Evolutionary conservation across 176 grass and related monocot genomes (phyloP).

Genomic region (Lolium perenne): DNA sequence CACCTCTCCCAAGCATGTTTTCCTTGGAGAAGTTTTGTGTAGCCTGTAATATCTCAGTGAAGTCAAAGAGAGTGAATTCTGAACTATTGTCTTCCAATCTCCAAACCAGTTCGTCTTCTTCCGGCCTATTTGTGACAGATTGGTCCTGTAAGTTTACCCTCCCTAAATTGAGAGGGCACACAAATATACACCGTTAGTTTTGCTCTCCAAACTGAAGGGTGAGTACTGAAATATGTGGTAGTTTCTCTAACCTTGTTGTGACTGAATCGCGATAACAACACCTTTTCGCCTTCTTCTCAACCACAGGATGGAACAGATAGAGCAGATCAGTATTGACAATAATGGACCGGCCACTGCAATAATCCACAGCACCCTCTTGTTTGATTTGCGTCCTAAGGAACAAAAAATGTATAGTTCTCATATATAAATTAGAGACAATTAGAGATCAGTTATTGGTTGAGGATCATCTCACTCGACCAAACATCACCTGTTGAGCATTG

Average conservation of each 20-base stretch:
- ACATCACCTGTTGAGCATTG: neutral
- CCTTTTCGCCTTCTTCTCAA: constrained; percentile 18
- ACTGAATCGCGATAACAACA: neutral
- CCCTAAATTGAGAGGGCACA: neutral
- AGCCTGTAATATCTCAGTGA: constrained; percentile 10
- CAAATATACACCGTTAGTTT: neutral
- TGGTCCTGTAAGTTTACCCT: neutral
- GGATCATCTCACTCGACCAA: neutral
- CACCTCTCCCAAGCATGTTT: constrained; percentile 63
- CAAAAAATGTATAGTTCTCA: neutral
- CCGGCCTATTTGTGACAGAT: neutral
- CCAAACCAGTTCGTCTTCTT: constrained; percentile 6
- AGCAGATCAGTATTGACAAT: constrained; percentile 2
- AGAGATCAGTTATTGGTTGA: neutral
- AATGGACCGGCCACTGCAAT: constrained; percentile 17
- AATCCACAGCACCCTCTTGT: constrained; percentile 12
- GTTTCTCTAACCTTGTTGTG: neutral
- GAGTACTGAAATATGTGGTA: neutral
- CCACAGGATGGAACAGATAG: neutral
- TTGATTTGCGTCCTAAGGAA: neutral
- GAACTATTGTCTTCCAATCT: constrained; percentile 25
- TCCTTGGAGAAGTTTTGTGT: constrained; percentile 47
- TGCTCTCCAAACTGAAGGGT: neutral
- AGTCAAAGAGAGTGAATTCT: constrained; percentile 39
- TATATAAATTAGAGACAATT: neutral